phyloP scores from a whole-genome alignment of 805 yeast genomes.

The Starmerella sp. region DNA sequence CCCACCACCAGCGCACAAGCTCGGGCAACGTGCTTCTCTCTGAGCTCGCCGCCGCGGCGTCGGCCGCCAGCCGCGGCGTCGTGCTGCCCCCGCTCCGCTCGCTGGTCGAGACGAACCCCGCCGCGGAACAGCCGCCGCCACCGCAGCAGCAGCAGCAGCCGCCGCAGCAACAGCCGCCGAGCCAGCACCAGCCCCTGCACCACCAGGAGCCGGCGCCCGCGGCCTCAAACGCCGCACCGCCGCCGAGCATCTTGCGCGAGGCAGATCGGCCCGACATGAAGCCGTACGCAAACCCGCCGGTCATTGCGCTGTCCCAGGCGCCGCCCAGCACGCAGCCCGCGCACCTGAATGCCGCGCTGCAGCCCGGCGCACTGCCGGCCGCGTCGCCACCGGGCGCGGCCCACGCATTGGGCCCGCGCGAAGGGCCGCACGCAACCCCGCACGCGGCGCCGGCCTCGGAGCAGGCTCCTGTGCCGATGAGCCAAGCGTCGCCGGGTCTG shows the following conservation, averaged over 20 bases:
- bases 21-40: background rate
- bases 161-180: background rate
- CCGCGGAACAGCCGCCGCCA: background rate
- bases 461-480: no score
- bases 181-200: no score
- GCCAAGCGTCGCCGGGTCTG: background rate
- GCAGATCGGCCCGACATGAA: background rate
- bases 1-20: background rate
- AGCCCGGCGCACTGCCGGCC: no score
- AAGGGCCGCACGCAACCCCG: no score
- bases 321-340: background rate
- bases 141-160: background rate
- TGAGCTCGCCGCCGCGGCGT: constrained; percentile 1
- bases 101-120: background rate
- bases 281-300: background rate
- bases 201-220: no score
- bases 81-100: background rate
- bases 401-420: no score
- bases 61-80: constrained; percentile 2
- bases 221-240: no score
- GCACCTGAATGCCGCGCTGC: background rate
- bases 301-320: background rate
- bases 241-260: no score
- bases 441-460: no score
- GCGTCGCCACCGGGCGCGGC: background rate